Evolutionary conservation across 352 stramenopile genomes (phyloP).

Genomic region (Detonula confervacea): DNA sequence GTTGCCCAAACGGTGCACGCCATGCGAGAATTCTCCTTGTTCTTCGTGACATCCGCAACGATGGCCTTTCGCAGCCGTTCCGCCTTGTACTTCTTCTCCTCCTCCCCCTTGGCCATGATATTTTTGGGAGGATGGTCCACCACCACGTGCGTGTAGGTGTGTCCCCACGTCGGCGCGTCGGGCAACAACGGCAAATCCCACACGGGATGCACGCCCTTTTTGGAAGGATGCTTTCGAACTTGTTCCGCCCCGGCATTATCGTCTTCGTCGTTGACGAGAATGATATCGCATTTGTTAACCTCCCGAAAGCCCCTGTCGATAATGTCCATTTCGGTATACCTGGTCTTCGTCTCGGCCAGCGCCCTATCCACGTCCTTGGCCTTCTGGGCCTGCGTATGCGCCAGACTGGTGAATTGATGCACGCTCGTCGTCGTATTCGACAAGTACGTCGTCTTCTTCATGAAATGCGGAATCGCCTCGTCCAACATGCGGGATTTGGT

Average conservation of each 20-base stretch:
- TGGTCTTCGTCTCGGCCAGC: conserved; percentile 57
- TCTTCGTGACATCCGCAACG: conserved; percentile 75
- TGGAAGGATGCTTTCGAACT: conserved; percentile 64
- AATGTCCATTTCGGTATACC: conserved; percentile 52
- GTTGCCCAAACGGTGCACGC: conserved; percentile 73
- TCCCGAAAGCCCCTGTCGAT: conserved; percentile 57
- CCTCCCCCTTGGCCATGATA: conserved; percentile 14
- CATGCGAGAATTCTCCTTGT: conserved; percentile 70
- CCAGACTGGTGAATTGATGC: conserved; percentile 82
- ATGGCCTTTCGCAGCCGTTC: conserved; percentile 48
- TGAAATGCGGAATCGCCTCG: conserved; percentile 78
- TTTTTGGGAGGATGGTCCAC: conserved; percentile 73
- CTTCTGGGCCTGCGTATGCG: conserved; percentile 69
- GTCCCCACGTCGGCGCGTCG: conserved; percentile 75
- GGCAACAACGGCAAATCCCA: conserved; percentile 76
- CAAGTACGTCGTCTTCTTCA: conserved; percentile 87
- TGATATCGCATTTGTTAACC: conserved; percentile 28
- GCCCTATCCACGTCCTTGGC: conserved; percentile 71
- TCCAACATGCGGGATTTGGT: conserved; percentile 80
- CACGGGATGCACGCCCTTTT: conserved; percentile 67
- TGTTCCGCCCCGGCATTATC: conserved; percentile 25
- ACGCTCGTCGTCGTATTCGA: conserved; percentile 82
- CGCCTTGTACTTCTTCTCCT: conserved; percentile 22
- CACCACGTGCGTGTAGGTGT: conserved; percentile 79
- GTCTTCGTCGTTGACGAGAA: not conserved